phyloP scores from a whole-genome alignment of 176 grass and related monocot species.

The Musa schizocarpa region DNA sequence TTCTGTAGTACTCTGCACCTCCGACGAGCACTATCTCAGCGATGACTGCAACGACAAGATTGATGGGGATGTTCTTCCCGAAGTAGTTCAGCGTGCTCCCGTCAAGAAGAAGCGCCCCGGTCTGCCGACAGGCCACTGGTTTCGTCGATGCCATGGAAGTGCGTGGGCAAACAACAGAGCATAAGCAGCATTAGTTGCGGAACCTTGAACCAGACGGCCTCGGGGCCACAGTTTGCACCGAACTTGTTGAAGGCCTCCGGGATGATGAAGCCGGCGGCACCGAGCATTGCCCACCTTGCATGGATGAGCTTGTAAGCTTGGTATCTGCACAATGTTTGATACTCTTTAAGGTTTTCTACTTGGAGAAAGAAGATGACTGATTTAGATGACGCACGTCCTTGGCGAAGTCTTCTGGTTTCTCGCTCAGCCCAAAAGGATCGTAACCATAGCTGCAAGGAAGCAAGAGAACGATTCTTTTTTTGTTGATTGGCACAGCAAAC shows the following conservation, averaged over 20 bases:
- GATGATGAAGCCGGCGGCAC: slow-evolving; percentile 79
- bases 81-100: slow-evolving; percentile 98
- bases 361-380: neutral
- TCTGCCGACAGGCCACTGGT: slow-evolving; percentile 32
- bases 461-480: no score
- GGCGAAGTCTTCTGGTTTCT: slow-evolving; percentile 80
- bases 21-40: slow-evolving; percentile 83
- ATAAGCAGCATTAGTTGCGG: neutral
- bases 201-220: slow-evolving; percentile 96
- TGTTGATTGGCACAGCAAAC: slow-evolving; percentile 9
- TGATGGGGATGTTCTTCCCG: slow-evolving; percentile 95
- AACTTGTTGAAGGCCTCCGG: slow-evolving; percentile 93
- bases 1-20: slow-evolving; percentile 93
- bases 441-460: slow-evolving; percentile 64
- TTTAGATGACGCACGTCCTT: slow-evolving; percentile 36
- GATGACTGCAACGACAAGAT: slow-evolving; percentile 57
- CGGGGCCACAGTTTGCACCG: slow-evolving; percentile 78
- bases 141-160: no score
- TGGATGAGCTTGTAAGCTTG: slow-evolving; percentile 89
- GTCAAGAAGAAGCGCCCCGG: slow-evolving; percentile 90
- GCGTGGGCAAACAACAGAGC: neutral
- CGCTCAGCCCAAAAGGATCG: slow-evolving; percentile 83
- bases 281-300: slow-evolving; percentile 92
- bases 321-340: slow-evolving; percentile 39
- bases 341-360: no score